Evolutionary conservation across 2,329 filamentous ascomycete species (phyloP).

Genomic region (Beauveria australis): DNA sequence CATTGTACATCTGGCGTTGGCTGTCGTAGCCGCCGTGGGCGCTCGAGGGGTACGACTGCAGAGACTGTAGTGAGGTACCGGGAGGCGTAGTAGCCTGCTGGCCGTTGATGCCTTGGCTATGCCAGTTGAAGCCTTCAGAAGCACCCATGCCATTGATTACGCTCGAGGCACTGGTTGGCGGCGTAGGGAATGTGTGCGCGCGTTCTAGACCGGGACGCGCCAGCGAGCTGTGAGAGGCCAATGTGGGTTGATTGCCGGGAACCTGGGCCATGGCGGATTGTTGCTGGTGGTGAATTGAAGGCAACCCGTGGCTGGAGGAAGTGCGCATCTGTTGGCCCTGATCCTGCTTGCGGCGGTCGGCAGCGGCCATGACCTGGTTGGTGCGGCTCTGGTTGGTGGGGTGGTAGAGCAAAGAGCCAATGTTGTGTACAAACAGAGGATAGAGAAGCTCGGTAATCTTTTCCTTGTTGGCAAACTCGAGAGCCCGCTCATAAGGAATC

Average conservation of each 20-base stretch:
- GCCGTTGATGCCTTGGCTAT: constrained; percentile 51
- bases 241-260: constrained; percentile 44
- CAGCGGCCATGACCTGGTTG: constrained; percentile 80
- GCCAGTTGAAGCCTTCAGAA: constrained; percentile 77
- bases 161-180: constrained; percentile 85
- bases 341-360: constrained; percentile 68
- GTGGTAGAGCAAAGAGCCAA: constrained; percentile 86
- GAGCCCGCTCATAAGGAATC: constrained; percentile 96
- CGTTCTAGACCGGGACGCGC: constrained; percentile 72
- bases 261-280: constrained; percentile 49
- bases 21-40: constrained; percentile 62
- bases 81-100: constrained; percentile 77
- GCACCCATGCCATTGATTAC: constrained; percentile 66
- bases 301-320: constrained; percentile 46
- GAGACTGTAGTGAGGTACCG: constrained; percentile 64
- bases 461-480: constrained; percentile 98
- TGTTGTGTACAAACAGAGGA: constrained; percentile 95
- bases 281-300: constrained; percentile 62
- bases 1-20: constrained; percentile 71
- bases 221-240: constrained; percentile 61
- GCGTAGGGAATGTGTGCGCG: constrained; percentile 88
- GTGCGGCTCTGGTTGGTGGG: constrained; percentile 78
- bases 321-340: constrained; percentile 53
- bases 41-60: constrained; percentile 66
- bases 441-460: constrained; percentile 96